Percentiles rank a stretch among this genome's conserved stretches.
These are phyloP conservation scores for Wallacemonas sp. DNA, from an alignment of 208 protist species.

Conservation along the genomic window DNA sequence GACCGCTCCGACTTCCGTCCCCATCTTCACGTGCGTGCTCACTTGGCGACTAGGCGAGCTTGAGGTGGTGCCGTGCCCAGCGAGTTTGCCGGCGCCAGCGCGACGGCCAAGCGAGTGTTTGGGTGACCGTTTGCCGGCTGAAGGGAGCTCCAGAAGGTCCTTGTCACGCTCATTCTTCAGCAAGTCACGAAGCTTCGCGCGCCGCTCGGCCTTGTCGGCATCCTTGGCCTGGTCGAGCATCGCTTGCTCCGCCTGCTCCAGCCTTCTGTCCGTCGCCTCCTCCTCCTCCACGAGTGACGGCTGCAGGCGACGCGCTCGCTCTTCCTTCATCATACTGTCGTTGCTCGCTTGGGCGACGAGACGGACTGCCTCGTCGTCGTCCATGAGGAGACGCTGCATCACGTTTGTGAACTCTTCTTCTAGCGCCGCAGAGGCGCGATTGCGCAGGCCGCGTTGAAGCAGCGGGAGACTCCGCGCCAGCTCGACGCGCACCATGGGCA, in stretches of 20 bases:
- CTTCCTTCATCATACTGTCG: conserved; percentile 28
- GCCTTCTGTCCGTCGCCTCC: conserved; percentile 55
- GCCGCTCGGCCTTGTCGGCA: conserved; percentile 84
- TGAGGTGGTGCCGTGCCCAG: not conserved
- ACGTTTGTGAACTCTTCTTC: conserved; percentile 79
- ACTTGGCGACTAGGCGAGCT: not conserved
- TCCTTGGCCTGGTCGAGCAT: conserved; percentile 89
- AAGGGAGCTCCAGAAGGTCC: conserved; percentile 50
- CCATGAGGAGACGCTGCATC: conserved; percentile 73
- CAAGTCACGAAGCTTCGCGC: conserved; percentile 85
- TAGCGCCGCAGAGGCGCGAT: conserved; percentile 30
- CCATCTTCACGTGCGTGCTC: not conserved
- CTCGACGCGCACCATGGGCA: conserved; percentile 68
- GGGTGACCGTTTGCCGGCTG: conserved; percentile 3
- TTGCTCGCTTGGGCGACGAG: conserved; percentile 37
- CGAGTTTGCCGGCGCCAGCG: not conserved
- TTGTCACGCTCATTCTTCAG: conserved; percentile 81
- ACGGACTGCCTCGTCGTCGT: conserved; percentile 67
- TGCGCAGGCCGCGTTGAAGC: conserved; percentile 50
- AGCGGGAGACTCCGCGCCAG: conserved; percentile 51
- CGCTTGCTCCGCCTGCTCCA: conserved; percentile 66
- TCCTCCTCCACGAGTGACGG: conserved; percentile 27
- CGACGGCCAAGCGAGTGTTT: conserved; percentile 6
- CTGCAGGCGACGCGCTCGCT: conserved; percentile 31
- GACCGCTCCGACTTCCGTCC: not conserved